A percentile compares a stretch with the other conserved stretches of the same genome.
Evolutionary conservation across 2,329 filamentous ascomycete genomes (phyloP).

Genomic region (Bipolaris victoriae): DNA sequence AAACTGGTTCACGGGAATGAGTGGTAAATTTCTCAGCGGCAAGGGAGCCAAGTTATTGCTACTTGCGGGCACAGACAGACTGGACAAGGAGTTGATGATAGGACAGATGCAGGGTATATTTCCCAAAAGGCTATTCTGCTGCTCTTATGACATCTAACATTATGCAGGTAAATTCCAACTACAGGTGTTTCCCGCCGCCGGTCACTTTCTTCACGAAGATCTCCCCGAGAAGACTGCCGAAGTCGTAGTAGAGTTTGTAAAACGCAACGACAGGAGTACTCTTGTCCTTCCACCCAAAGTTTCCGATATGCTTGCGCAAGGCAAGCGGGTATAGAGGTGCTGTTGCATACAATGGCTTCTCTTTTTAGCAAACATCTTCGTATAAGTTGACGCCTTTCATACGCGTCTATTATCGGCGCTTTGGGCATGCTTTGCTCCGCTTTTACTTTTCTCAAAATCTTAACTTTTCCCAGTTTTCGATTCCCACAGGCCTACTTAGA

Average conservation of each 20-base stretch:
- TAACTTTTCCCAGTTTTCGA: slow-evolving; percentile 10
- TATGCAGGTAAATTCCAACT: slow-evolving; percentile 85
- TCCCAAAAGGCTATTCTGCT: neutral
- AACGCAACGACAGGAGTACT: slow-evolving; percentile 83
- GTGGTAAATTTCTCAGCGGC: slow-evolving; percentile 82
- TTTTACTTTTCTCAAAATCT: neutral
- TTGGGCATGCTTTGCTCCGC: slow-evolving; percentile 3
- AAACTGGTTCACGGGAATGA: slow-evolving; percentile 88
- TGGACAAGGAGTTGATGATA: slow-evolving; percentile 92
- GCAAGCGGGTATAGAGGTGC: slow-evolving; percentile 54
- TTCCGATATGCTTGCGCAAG: slow-evolving; percentile 55
- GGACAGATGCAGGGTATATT: slow-evolving; percentile 90
- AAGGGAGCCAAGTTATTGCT: slow-evolving; percentile 84
- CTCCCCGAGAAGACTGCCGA: slow-evolving; percentile 87
- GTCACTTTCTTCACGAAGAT: slow-evolving; percentile 97
- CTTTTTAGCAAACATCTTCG: neutral
- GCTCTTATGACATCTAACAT: slow-evolving; percentile 27
- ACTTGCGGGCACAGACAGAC: slow-evolving; percentile 84
- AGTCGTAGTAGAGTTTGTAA: slow-evolving; percentile 87
- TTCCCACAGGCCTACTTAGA: slow-evolving; percentile 16
- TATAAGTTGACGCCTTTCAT: neutral
- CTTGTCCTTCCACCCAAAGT: slow-evolving; percentile 93
- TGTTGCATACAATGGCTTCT: neutral
- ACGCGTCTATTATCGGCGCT: neutral
- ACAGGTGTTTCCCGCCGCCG: slow-evolving; percentile 91